Evolutionary conservation across 208 protist genomes (phyloP).

Genomic region (Crithidia fasciculata): DNA sequence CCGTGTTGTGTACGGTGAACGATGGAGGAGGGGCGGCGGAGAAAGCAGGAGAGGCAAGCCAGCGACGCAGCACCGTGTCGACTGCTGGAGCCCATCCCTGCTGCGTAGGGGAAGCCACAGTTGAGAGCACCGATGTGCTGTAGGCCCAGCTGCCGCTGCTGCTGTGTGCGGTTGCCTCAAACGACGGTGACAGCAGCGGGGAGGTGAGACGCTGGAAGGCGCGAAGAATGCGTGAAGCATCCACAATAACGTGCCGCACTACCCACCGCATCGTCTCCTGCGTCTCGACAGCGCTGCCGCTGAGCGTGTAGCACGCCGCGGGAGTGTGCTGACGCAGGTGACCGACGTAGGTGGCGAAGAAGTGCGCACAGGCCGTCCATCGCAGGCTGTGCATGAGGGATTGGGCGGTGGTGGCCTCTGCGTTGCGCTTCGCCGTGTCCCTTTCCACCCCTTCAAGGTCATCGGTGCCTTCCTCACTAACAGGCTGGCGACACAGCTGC

Average conservation of each 20-base stretch:
- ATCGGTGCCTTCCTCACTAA: neutral
- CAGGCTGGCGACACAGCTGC: conserved; percentile 18
- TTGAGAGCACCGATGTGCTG: neutral
- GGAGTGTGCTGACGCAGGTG: conserved; percentile 14
- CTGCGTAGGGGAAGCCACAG: neutral
- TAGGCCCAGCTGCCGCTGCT: neutral
- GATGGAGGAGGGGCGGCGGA: neutral
- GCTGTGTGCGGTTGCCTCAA: neutral
- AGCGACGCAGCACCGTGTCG: conserved; percentile 7
- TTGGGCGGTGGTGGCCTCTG: conserved; percentile 15
- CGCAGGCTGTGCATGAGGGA: conserved; percentile 10
- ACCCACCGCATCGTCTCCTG: conserved; percentile 34
- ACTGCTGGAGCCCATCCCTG: neutral
- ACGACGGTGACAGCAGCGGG: conserved; percentile 14
- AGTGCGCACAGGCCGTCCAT: conserved; percentile 41
- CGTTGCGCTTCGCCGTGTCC: too few species aligned
- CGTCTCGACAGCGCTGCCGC: conserved; percentile 38
- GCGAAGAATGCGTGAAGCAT: conserved; percentile 17
- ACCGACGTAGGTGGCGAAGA: conserved; percentile 53
- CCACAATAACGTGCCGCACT: conserved; percentile 31
- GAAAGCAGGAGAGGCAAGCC: neutral
- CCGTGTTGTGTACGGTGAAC: conserved; percentile 7
- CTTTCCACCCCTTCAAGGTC: neutral
- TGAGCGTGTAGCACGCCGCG: conserved; percentile 23
- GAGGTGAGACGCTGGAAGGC: conserved; percentile 43